Evolutionary conservation across 2,329 filamentous ascomycete genomes (phyloP), one percentile per base, ranked within the genome.

Genomic region (Apiospora aurea): DNA sequence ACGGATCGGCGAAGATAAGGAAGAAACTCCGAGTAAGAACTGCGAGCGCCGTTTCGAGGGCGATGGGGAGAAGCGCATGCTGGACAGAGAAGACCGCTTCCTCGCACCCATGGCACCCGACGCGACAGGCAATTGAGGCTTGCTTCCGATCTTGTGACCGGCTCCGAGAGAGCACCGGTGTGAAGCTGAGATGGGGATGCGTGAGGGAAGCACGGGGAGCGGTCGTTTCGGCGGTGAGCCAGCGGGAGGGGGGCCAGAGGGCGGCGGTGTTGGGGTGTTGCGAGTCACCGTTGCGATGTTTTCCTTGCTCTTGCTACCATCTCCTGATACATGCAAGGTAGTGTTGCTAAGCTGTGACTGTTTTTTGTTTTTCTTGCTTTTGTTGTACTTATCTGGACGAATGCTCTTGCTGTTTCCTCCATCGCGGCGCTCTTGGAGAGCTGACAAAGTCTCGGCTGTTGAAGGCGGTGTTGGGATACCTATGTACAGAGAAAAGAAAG

Each of bases 51-150:
- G n/a, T 26, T 44, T 68, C n/a, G 41, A 10, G 10, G 41, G 66
- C 14, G 44, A 68, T 21, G n/a, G 66, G 24, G 44, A 46, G 26
- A 68, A 68, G 11, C 66, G 66, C 57, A 64, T 64, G 18, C 57
- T 64, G 34, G 34, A 64, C 4, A 64, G 21, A 24, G 57, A 64
- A 3, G 57, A 64, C 10, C 57, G 57, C 57, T 64, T 64, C 57
- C 57, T 64, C 18, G 57, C 34, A 10, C 57, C 57, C 57, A 64
- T n/a, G 18, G 18, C 41, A 7, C 2, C n/a, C 13, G 57, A 13
- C 57, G 21, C 8, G 13, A n/a, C 4, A 7, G 41, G n/a, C 4
- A 13, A 10, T 2, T 47, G 41, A 43, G n/a, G 18, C 4, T 16
- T 47, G 21, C 41, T 29, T 26, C 24, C 44, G n/a, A 43, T 67